Evolutionary conservation across 352 stramenopile genomes (phyloP).

Genomic region (Globisporangium megalacanthum): DNA sequence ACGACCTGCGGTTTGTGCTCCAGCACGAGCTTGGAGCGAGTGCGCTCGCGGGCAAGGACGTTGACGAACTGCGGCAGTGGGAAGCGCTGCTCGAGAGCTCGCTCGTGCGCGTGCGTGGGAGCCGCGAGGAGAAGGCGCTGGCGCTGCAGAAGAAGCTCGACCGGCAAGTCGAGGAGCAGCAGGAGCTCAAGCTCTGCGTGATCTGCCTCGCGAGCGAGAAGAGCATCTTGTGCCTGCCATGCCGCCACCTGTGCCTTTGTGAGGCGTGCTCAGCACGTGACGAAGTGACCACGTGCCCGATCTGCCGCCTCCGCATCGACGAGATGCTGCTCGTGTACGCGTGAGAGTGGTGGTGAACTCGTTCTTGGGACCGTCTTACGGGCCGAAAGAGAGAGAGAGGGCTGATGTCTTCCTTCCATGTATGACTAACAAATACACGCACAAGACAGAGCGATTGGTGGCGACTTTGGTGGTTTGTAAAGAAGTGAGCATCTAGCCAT

Average conservation of each 20-base stretch:
- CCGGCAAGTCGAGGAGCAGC: slow-evolving; percentile 66
- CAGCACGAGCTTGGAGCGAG: slow-evolving; percentile 17
- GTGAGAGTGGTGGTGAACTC: slow-evolving; percentile 16
- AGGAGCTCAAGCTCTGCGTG: slow-evolving; percentile 84
- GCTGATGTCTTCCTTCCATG: too few relatives aligned
- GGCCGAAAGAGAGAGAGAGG: too few relatives aligned
- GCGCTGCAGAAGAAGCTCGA: slow-evolving; percentile 76
- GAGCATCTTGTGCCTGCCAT: slow-evolving; percentile 78
- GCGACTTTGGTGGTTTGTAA: too few relatives aligned
- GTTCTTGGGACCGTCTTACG: too few relatives aligned
- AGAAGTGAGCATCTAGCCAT: too few relatives aligned
- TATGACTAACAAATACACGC: too few relatives aligned
- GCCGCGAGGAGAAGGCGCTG: slow-evolving; percentile 68
- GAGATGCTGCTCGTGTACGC: slow-evolving; percentile 83
- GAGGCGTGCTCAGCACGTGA: slow-evolving; percentile 59
- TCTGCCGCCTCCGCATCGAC: slow-evolving; percentile 77
- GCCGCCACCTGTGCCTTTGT: slow-evolving; percentile 78
- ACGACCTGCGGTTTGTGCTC: slow-evolving; percentile 24
- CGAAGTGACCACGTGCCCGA: slow-evolving; percentile 77
- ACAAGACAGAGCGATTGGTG: too few relatives aligned
- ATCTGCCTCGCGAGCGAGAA: slow-evolving; percentile 81
- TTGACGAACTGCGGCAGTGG: slow-evolving; percentile 68
- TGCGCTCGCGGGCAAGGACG: slow-evolving; percentile 20
- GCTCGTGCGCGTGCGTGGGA: slow-evolving; percentile 41
- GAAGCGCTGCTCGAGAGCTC: slow-evolving; percentile 65